These are phyloP conservation scores for Heterobasidion parviporum DNA, from an alignment of 1,284 basidiomycete genomes.

Conservation along the genomic window DNA sequence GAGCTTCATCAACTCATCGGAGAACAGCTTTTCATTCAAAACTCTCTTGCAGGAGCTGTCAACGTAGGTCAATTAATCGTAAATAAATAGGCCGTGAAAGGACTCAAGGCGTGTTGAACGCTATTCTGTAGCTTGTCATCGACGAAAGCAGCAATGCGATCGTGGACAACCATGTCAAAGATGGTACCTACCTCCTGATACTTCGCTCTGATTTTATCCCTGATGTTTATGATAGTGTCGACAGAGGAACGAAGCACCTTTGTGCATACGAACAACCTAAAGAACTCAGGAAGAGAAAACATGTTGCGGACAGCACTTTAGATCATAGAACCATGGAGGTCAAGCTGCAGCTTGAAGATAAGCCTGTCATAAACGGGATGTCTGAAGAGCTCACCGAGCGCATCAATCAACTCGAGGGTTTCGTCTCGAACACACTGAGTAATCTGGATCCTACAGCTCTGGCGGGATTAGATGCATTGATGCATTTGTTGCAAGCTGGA, in stretches of 20 bases:
- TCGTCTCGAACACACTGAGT: constrained; percentile 7
- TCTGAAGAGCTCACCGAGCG: constrained; percentile 1
- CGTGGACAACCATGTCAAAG: not conserved
- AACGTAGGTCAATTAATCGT: not conserved
- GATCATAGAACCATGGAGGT: not conserved
- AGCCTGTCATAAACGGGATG: not conserved
- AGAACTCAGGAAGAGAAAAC: not conserved
- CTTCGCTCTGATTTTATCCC: not conserved
- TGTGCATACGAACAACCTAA: not conserved
- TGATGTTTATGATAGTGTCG: not conserved
- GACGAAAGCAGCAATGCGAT: not conserved
- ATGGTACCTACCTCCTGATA: not conserved
- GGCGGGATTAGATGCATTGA: constrained; percentile 11
- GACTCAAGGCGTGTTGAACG: not conserved
- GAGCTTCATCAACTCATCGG: not conserved
- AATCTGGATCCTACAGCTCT: constrained; percentile 8
- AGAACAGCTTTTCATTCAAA: not conserved
- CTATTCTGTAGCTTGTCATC: not conserved
- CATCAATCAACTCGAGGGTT: constrained; percentile 5
- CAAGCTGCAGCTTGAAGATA: not conserved
- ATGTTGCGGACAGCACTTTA: not conserved
- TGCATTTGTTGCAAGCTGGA: constrained; percentile 11
- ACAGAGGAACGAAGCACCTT: not conserved
- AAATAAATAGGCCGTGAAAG: not conserved
- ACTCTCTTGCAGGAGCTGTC: not conserved